These are phyloP conservation scores for Debaryomycetaceae sp. DNA, from an alignment of 1,139 yeast species.

Conservation along the genomic window DNA sequence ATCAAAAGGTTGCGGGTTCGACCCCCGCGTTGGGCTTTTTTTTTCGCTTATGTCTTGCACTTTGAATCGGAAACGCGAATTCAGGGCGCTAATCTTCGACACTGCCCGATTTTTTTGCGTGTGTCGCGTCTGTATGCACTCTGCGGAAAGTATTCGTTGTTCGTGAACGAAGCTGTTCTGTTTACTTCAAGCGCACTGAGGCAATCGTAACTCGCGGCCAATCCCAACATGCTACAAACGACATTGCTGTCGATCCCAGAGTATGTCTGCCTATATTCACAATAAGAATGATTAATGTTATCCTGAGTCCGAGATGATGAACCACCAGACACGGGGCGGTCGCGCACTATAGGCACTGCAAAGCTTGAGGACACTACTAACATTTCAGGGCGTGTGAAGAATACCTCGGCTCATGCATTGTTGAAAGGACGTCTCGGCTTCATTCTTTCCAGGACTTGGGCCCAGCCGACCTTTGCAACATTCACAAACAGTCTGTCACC, in stretches of 20 bases:
- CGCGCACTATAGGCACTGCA: background rate
- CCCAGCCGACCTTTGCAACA: slow-evolving; percentile 86
- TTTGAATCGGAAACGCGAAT: too few species aligned
- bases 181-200: slow-evolving; percentile 1
- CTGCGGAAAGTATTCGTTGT: too few species aligned
- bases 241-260: slow-evolving; percentile 46
- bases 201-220: too few species aligned
- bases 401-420: slow-evolving; percentile 44
- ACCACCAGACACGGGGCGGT: too few species aligned
- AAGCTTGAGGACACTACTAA: too few species aligned
- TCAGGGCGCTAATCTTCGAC: background rate
- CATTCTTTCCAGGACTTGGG: slow-evolving; percentile 58
- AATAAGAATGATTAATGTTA: slow-evolving; percentile 1
- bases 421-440: slow-evolving; percentile 50
- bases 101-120: background rate
- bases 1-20: slow-evolving; percentile 23
- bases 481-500: slow-evolving; percentile 43
- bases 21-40: slow-evolving; percentile 21
- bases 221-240: slow-evolving; percentile 34
- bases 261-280: slow-evolving; percentile 19
- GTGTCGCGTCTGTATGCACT: too few species aligned
- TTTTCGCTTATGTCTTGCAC: slow-evolving; percentile 2
- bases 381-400: slow-evolving; percentile 44
- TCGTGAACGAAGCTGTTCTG: too few species aligned
- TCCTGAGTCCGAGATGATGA: too few species aligned